A percentile compares a stretch with the other conserved stretches of the same genome.
phyloP scores from a whole-genome alignment of 805 yeast genomes.

The Monosporozyma aerobia region DNA sequence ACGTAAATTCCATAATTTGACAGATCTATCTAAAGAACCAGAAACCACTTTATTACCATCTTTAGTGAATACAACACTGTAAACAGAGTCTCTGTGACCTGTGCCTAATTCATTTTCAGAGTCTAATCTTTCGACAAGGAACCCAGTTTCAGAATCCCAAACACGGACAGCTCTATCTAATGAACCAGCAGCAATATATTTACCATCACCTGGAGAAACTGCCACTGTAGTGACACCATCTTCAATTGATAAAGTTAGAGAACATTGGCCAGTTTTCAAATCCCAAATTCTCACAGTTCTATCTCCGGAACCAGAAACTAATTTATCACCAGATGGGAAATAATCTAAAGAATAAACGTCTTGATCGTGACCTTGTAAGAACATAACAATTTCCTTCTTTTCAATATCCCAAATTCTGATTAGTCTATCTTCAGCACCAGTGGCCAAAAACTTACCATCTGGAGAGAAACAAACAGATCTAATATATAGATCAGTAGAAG shows the following conservation, averaged over 20 bases:
- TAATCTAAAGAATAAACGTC: constrained; percentile 93
- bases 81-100: constrained; percentile 94
- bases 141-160: constrained; percentile 92
- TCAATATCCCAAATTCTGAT: constrained; percentile 95
- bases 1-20: constrained; percentile 88
- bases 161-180: constrained; percentile 91
- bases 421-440: constrained; percentile 85
- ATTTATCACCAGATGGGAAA: constrained; percentile 86
- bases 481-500: constrained; percentile 67
- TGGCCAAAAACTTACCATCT: constrained; percentile 85
- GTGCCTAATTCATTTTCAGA: constrained; percentile 81
- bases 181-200: constrained; percentile 93
- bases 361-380: constrained; percentile 91
- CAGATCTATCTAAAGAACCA: constrained; percentile 92
- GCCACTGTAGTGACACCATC: constrained; percentile 98
- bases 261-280: constrained; percentile 76
- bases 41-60: constrained; percentile 88
- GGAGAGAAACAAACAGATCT: constrained; percentile 96
- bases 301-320: constrained; percentile 94
- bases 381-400: constrained; percentile 74
- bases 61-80: constrained; percentile 87
- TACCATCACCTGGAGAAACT: constrained; percentile 92
- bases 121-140: constrained; percentile 84
- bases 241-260: constrained; percentile 83
- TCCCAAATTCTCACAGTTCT: constrained; percentile 97